Conservation (phyloP, 2,329 filamentous ascomycete species). For the Fusarium musae region DNA sequence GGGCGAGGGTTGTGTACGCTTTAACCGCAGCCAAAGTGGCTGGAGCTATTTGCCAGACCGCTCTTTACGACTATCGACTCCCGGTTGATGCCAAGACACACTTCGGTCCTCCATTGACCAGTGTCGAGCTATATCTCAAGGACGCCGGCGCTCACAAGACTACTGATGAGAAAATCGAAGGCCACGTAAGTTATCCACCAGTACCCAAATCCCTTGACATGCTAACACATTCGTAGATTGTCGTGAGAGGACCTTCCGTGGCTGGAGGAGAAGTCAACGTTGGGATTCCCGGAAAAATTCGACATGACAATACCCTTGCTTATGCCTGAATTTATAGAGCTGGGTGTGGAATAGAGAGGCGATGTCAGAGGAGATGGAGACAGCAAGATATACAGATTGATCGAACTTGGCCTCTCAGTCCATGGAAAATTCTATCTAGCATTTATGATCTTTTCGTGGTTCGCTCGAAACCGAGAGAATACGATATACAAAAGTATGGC, state of each 20-base stretch:
- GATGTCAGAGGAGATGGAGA: neutral
- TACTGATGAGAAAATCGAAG: constrained; percentile 69
- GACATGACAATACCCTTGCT: constrained; percentile 78
- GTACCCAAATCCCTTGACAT: neutral
- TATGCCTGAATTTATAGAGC: constrained; percentile 53
- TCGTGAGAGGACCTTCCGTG: constrained; percentile 79
- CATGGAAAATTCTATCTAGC: neutral
- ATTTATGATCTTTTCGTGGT: neutral
- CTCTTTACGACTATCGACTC: constrained; percentile 85
- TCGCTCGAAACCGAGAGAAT: neutral
- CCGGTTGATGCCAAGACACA: constrained; percentile 61
- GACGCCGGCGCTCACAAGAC: constrained; percentile 71
- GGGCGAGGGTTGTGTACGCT: constrained; percentile 85
- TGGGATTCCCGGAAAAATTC: constrained; percentile 72
- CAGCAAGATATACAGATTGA: neutral
- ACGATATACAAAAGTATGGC: neutral
- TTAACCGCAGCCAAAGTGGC: constrained; percentile 85
- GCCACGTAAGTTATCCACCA: constrained; percentile 65
- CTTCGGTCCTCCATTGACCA: constrained; percentile 85
- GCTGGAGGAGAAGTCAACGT: constrained; percentile 72
- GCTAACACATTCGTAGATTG: constrained; percentile 62
- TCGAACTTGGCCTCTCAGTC: neutral
- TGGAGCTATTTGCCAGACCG: constrained; percentile 87
- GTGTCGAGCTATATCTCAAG: constrained; percentile 79
- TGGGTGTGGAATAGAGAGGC: neutral